Evolutionary conservation across 169 alveolate genomes (phyloP), one percentile per base, ranked within the genome.

Genomic region (Haemoproteus tartakovskyi): DNA sequence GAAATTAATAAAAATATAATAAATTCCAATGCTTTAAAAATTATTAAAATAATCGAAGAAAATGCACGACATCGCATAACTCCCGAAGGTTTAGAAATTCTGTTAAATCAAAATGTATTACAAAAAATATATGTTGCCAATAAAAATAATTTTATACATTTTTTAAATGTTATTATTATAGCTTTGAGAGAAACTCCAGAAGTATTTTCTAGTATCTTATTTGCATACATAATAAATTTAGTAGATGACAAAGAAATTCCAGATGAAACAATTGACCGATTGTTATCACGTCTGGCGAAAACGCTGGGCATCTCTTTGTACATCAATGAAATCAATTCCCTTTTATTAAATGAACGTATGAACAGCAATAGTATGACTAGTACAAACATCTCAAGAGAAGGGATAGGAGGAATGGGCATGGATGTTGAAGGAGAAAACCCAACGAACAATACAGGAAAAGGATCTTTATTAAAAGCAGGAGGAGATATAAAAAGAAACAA

Each of bases 281-380:
- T 70, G 1, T 38, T 70, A 19, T 43, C 62, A 9, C 57, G 84
- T 11, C 27, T 70, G 62, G 54, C 78, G 54, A 56, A 54, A 26
- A 70, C 54, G 36, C 8, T 70, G 16, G 84, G 84, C 0, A 70
- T 70, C 45, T 70, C 84, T 0, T 56, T 56, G 43, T 70, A 56
- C 29, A 70, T 70, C 21, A 60, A 36, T 21, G 54, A 43, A 6
- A 70, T 70, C n/a, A 70, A 70, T n/a, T 50, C 33, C 24, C 57
- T 38, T 60, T 56, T 70, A n/a, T 29, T 70, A 40, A 70, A 21
- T 3, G 62, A 70, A 26, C 54, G 46, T 14, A 16, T 70, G 22
- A 54, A 26, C n/a, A 33, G 14, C 0, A 12, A 14, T 18, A n/a
- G 3, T 3, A 21, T 18, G 2, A 11, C 19, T 11, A 38, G 74